phyloP scores from a whole-genome alignment of 257 asterid genomes.

The Avicennia marina region DNA sequence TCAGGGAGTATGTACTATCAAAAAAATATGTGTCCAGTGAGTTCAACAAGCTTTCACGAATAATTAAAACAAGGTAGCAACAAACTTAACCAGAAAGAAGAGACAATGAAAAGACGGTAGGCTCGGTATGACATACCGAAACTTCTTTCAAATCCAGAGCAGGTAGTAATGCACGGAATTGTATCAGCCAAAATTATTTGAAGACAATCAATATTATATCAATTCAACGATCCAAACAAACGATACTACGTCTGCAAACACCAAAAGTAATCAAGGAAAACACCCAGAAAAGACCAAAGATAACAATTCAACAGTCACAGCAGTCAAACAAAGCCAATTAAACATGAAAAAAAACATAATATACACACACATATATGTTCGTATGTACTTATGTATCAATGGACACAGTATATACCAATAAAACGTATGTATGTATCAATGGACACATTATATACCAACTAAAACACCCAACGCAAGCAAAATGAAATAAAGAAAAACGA shows the following conservation, averaged over 20 bases:
- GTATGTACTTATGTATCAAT: too few species aligned
- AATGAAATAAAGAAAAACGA: background rate
- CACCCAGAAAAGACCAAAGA: background rate
- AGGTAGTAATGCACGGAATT: background rate
- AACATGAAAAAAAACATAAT: too few species aligned
- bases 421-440: too few species aligned
- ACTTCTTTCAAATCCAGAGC: background rate
- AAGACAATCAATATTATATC: background rate
- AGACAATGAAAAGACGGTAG: background rate
- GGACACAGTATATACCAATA: background rate
- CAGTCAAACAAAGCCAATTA: too few species aligned
- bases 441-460: background rate
- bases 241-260: background rate
- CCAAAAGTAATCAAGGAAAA: background rate
- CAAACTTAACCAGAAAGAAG: background rate
- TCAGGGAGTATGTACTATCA: too few species aligned
- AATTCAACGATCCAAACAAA: slow-evolving; percentile 6
- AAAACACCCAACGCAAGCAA: background rate
- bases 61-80: background rate
- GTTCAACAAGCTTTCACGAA: background rate
- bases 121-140: background rate
- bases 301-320: background rate
- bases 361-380: too few species aligned
- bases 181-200: background rate
- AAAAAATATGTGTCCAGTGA: too few species aligned